Evolutionary conservation across 1,139 yeast genomes (phyloP), one percentile per base, ranked within the genome.

Genomic region (Blastobotrys ciferrii): DNA sequence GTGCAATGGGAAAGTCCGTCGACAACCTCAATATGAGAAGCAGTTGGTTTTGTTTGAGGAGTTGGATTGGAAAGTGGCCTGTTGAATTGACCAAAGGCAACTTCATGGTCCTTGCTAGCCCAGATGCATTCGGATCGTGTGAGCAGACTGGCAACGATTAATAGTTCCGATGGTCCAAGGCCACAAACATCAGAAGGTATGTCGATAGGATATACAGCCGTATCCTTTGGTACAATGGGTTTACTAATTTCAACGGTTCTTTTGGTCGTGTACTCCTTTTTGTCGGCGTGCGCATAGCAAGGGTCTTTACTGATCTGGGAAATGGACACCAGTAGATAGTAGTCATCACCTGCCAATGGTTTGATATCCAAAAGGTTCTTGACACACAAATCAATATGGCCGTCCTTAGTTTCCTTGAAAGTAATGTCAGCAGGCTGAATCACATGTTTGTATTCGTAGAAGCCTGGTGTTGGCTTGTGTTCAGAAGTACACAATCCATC

Each of bases 401-500:
- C 41, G 11, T 37, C 46, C 13, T 28, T 42, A 25, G 60, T 40
- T 13, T 41, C 43, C 5, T 36, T 19, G 28, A 36, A 7, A 5
- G 40, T 12, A 6, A 49, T 43, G 19, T 36, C 23, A 9, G 51
- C 50, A 4, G 72, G 71, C 48, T 66, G 64, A 46, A 65, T 60
- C 9, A 63, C 66, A 45, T 61, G 60, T 50, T 62, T 62, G 35
- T 52, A 58, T 53, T 52, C 63, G 63, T 35, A 50, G 42, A 67
- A 56, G 4, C 70, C 72, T 12, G 71, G 72, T 1, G 68, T 67
- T 3, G 70, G 69, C 25, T 59, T 48, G 45, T 68, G 72, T 9
- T 52, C 53, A 2, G 71, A 66, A 45, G 59, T 54, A 15, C 57
- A 42, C 5, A 68, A 51, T 1, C 72, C 72, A 49, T 68, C 72